Evolutionary conservation across 2,329 filamentous ascomycete genomes (phyloP).

Genomic region (Nannizzia gypsea): DNA sequence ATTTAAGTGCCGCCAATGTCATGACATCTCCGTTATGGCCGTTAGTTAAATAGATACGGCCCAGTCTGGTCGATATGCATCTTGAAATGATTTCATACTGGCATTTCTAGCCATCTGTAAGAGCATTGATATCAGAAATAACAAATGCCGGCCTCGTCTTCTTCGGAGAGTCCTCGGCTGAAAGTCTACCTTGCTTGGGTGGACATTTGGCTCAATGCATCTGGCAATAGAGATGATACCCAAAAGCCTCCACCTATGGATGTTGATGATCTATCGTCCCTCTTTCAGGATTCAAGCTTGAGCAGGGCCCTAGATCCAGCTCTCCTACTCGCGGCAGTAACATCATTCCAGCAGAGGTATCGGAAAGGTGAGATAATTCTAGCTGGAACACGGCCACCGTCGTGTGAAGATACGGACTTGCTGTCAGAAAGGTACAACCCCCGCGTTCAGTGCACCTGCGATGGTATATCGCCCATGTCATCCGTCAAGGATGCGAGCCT

Average conservation of each 20-base stretch:
- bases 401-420: slow-evolving; percentile 14
- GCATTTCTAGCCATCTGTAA: too few species aligned
- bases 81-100: too few species aligned
- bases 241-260: too few species aligned
- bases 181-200: background rate
- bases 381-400: slow-evolving; percentile 12
- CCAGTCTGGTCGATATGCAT: too few species aligned
- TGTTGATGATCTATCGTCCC: background rate
- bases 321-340: too few species aligned
- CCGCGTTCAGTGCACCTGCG: slow-evolving; percentile 12
- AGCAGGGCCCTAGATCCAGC: background rate
- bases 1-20: too few species aligned
- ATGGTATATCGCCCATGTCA: slow-evolving; percentile 9
- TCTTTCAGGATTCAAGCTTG: background rate
- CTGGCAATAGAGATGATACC: background rate
- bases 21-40: too few species aligned
- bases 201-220: background rate
- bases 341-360: background rate
- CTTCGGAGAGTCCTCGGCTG: too few species aligned
- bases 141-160: too few species aligned
- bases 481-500: background rate
- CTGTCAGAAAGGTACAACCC: slow-evolving; percentile 14
- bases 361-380: background rate
- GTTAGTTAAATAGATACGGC: too few species aligned
- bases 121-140: too few species aligned